phyloP scores from a whole-genome alignment of 148 eudicot genomes.

The Camellia granthamiana region DNA sequence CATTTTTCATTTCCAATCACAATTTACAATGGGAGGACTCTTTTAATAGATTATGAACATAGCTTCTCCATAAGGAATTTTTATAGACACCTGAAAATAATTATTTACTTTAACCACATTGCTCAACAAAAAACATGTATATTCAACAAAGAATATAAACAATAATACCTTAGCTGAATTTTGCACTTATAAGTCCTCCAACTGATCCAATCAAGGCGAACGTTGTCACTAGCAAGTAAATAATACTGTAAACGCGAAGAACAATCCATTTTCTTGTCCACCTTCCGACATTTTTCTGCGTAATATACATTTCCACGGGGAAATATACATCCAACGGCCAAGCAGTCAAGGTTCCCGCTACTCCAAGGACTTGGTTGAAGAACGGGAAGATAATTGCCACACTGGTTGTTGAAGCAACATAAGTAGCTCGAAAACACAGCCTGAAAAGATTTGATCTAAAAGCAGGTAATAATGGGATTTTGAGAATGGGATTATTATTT shows the following conservation, averaged over 20 bases:
- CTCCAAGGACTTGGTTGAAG: slow-evolving; percentile 40
- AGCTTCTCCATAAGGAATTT: no score
- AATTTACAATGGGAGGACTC: no score
- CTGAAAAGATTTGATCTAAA: slow-evolving; percentile 38
- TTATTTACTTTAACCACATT: no score
- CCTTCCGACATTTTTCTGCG: slow-evolving; percentile 26
- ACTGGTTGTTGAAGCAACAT: slow-evolving; percentile 38
- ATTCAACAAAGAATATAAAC: no score
- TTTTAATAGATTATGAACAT: no score
- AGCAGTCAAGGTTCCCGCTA: slow-evolving; percentile 35
- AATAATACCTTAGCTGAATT: background rate
- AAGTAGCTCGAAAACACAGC: slow-evolving; percentile 42
- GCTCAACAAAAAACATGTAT: no score
- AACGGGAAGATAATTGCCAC: slow-evolving; percentile 44
- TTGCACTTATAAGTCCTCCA: slow-evolving; percentile 30
- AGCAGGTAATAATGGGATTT: slow-evolving; percentile 21
- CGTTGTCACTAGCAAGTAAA: slow-evolving; percentile 25
- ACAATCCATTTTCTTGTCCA: slow-evolving; percentile 30
- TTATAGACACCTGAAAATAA: no score
- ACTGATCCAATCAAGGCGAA: slow-evolving; percentile 29
- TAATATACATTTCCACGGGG: slow-evolving; percentile 43
- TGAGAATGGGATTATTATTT: slow-evolving; percentile 19
- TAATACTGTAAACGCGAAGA: slow-evolving; percentile 20
- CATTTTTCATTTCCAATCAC: no score
- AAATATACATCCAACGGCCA: slow-evolving; percentile 46